Base-by-base conservation (phyloP, 1,284 basidiomycete species). In the Leccinum laetum region DNA sequence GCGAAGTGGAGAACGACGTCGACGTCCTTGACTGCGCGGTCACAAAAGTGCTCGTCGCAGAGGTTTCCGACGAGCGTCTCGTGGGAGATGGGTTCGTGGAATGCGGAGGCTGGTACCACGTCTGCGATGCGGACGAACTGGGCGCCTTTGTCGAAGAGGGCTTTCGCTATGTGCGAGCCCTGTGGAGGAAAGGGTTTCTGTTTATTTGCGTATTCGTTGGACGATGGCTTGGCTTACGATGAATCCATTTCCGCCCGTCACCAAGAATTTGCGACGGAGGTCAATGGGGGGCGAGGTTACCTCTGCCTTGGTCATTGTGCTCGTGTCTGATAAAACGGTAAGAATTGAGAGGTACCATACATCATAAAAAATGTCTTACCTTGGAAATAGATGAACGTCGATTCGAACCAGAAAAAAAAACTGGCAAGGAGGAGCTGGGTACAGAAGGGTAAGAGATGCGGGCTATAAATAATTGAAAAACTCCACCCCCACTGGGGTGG, bases 241-340 rank as follows among this genome's bases (percentile, higher is more conserved):
- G 68, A 87, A 87, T 5, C 86, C 86, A 67, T 83, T 74, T 0
- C 84, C 86, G 1, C 86, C 85, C 3, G 83, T 84, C n/a, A 87
- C 74, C 14, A 87, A 78, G 58, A 81, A 71, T n/a, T 72, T 70
- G 29, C 68, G 64, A 21, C 9, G 18, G 44, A 18, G 62, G 39
- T 58, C 62, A 10, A 70, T 37, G 24, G n/a, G 18, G 9, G 16
- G 32, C 11, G 13, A 35, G 18, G 10, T 6, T 10, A 7, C 4
- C 26, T 59, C 26, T 61, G 11, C 18, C 11, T 64, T 16, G n/a
- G 35, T 6, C 67, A 72, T 69, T 32, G 21, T 21, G 21, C 24
- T 13, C 18, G 6, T n/a, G 21, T 18, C 24, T 44, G 26, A 26
- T 8, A 9, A 32, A 6, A 44, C 2, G 14, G 24, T 65, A 37